Evolutionary conservation across 345 rosid genomes (phyloP).

Genomic region (Citrus inodora): DNA sequence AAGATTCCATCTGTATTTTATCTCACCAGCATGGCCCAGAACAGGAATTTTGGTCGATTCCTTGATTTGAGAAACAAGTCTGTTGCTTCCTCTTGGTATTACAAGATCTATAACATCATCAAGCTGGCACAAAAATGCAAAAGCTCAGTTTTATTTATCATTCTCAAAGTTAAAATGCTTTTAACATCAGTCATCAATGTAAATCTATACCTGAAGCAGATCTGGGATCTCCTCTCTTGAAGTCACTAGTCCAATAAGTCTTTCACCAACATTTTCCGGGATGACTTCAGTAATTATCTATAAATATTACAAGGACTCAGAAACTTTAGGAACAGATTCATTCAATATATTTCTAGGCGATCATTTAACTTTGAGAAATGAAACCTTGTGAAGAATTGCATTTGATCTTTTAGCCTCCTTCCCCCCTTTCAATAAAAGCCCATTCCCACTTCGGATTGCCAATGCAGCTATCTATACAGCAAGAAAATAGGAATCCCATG

Average conservation of each 20-base stretch:
- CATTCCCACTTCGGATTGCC: constrained; percentile 97
- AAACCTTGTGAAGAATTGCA: constrained; percentile 92
- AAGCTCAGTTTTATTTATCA: constrained; percentile 16
- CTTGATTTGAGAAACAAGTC: constrained; percentile 87
- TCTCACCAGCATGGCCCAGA: constrained; percentile 94
- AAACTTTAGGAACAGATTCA: constrained; percentile 9
- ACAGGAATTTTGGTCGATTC: constrained; percentile 94
- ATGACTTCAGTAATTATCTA: constrained; percentile 92
- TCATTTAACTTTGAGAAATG: not conserved
- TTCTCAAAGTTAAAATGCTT: not conserved
- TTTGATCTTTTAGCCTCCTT: constrained; percentile 92
- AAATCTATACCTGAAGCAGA: constrained; percentile 69
- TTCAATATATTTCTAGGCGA: not conserved
- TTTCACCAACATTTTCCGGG: constrained; percentile 71
- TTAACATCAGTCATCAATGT: constrained; percentile 5
- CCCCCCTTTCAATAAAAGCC: constrained; percentile 92
- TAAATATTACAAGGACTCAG: constrained; percentile 14
- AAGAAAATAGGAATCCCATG: constrained; percentile 2
- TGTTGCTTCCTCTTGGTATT: constrained; percentile 98
- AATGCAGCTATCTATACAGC: constrained; percentile 76
- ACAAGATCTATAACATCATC: constrained; percentile 99
- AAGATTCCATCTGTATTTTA: constrained; percentile 1
- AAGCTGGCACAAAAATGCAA: constrained; percentile 55
- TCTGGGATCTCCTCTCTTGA: constrained; percentile 97
- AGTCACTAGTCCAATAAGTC: constrained; percentile 88